phyloP scores from a whole-genome alignment of 495 filamentous ascomycete species.

The Annulohypoxylon bovei region DNA sequence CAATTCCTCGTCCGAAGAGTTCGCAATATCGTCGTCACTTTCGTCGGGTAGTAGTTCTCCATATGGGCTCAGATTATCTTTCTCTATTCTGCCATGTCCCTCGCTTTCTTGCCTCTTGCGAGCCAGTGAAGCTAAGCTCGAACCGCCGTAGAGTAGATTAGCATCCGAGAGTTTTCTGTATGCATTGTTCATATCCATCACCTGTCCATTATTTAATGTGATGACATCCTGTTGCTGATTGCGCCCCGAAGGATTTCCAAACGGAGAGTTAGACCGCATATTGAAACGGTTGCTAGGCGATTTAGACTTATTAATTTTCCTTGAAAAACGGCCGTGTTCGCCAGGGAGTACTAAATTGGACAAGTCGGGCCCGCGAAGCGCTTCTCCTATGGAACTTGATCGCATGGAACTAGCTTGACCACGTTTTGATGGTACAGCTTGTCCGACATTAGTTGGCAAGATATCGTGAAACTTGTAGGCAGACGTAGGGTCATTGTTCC shows the following conservation, averaged over 20 bases:
- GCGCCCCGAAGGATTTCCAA: conserved; percentile 53
- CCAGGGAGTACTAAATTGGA: conserved; percentile 55
- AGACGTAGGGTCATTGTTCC: conserved; percentile 53
- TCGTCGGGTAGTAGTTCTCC: conserved; percentile 66
- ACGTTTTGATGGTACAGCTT: conserved; percentile 52
- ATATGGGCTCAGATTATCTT: conserved; percentile 73
- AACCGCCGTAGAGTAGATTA: conserved; percentile 64
- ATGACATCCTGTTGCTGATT: conserved; percentile 50
- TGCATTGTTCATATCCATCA: conserved; percentile 66
- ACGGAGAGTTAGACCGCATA: conserved; percentile 69
- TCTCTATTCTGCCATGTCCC: conserved; percentile 71
- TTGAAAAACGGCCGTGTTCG: conserved; percentile 58
- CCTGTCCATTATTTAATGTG: conserved; percentile 60
- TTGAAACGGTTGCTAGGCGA: conserved; percentile 66
- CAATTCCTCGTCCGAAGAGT: conserved; percentile 61
- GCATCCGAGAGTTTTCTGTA: conserved; percentile 74
- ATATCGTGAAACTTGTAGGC: conserved; percentile 65
- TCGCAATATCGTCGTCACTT: conserved; percentile 62
- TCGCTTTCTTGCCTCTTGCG: conserved; percentile 55
- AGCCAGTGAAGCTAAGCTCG: conserved; percentile 63
- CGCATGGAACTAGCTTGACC: conserved; percentile 54
- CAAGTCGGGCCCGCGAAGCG: conserved; percentile 58
- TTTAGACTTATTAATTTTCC: conserved; percentile 67
- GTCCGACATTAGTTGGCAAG: conserved; percentile 58
- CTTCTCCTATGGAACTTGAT: conserved; percentile 60